Percentiles rank a stretch among this genome's conserved stretches.
These are phyloP conservation scores for Mycena polygramma DNA, from an alignment of 768 basidiomycete genomes.

Conservation along the genomic window DNA sequence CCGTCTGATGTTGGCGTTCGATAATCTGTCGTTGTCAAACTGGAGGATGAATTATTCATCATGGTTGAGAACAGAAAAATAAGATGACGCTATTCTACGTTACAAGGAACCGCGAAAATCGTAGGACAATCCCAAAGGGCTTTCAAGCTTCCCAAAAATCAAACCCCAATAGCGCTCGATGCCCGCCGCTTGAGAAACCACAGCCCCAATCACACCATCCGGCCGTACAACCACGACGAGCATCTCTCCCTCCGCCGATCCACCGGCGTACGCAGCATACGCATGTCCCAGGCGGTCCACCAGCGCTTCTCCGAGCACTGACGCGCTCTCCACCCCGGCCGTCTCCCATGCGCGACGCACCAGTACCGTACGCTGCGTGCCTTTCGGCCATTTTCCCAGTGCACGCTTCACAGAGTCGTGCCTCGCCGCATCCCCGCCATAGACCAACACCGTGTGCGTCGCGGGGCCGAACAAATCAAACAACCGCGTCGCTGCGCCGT, in stretches of 20 bases:
- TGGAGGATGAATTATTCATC: no score
- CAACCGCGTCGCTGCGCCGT: slow-evolving; percentile 31
- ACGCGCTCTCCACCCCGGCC: slow-evolving; percentile 30
- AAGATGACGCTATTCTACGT: no score
- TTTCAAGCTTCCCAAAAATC: neutral
- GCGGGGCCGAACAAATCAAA: slow-evolving; percentile 44
- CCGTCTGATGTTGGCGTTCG: no score
- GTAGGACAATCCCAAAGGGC: no score
- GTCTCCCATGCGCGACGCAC: slow-evolving; percentile 32
- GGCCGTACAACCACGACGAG: slow-evolving; percentile 36
- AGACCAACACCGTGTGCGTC: slow-evolving; percentile 48
- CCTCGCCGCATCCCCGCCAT: slow-evolving; percentile 26
- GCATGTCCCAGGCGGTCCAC: slow-evolving; percentile 36
- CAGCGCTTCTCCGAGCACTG: neutral
- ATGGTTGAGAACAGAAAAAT: no score
- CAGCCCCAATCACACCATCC: slow-evolving; percentile 34
- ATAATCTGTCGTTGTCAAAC: no score
- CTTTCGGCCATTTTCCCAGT: neutral
- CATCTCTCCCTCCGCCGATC: slow-evolving; percentile 2
- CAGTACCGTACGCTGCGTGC: neutral
- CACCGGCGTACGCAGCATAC: slow-evolving; percentile 24
- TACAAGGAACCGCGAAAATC: no score
- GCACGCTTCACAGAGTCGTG: neutral
- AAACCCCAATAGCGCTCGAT: neutral
- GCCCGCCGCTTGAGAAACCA: slow-evolving; percentile 11